Conservation (phyloP, 73 alveolate genomes). For the Paramecium octaurelia region DNA sequence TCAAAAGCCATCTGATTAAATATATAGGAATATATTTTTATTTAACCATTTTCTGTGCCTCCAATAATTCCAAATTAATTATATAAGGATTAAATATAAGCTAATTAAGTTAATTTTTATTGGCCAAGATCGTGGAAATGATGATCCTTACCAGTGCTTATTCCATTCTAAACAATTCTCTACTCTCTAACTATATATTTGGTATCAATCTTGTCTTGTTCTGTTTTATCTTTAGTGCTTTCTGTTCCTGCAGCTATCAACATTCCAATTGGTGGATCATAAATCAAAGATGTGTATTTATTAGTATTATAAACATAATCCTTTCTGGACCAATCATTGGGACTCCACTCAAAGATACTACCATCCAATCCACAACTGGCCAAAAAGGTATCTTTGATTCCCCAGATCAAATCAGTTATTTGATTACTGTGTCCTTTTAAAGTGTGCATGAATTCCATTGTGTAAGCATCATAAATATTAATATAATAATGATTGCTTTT, state of each 20-base stretch:
- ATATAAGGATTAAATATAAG: constrained; percentile 47
- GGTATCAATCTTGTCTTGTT: neutral
- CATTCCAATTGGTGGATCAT: constrained; percentile 47
- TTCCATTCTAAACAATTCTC: constrained; percentile 28
- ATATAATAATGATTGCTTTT: constrained; percentile 64
- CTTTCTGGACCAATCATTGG: constrained; percentile 21
- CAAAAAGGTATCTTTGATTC: constrained; percentile 72
- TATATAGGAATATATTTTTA: constrained; percentile 62
- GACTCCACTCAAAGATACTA: constrained; percentile 67
- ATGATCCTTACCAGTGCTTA: constrained; percentile 9
- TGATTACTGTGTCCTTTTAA: constrained; percentile 74
- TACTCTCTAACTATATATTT: constrained; percentile 10
- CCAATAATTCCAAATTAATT: constrained; percentile 64
- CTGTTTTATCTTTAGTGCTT: constrained; percentile 7
- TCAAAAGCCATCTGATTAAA: constrained; percentile 66
- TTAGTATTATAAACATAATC: constrained; percentile 7
- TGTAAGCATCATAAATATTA: constrained; percentile 86
- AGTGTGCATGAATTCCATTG: constrained; percentile 79
- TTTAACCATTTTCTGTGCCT: constrained; percentile 72
- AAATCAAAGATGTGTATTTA: constrained; percentile 8
- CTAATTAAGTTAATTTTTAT: constrained; percentile 45
- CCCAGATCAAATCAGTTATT: constrained; percentile 73
- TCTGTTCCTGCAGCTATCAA: constrained; percentile 30
- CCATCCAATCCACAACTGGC: constrained; percentile 88
- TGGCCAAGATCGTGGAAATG: constrained; percentile 27